Base-by-base conservation (phyloP, 208 protist species). In the Lotmaria passim region DNA sequence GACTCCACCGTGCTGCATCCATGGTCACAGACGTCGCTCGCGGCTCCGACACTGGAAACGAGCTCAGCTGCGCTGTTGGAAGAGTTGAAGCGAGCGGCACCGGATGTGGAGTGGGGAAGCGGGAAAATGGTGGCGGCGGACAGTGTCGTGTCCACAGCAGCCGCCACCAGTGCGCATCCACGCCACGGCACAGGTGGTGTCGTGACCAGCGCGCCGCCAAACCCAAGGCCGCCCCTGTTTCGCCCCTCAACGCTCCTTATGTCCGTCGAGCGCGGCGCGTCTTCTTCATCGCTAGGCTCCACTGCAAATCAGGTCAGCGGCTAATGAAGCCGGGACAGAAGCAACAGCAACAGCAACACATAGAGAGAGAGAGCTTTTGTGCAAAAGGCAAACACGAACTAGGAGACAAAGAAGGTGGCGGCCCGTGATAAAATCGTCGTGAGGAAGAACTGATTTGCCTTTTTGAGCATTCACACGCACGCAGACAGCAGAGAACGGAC, bases 221-320 rank as follows among this genome's bases (percentile, higher is more conserved):
- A 64, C 17, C 6, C 58, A 30, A 44, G 11, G 50, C 52, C 47
- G 59, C 57, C 74, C 10, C 43, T 72, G 14, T 72, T 79, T 57
- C 80, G 75, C 21, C 80, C 80, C 2, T 85, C 80, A 26, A 61
- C 70, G 19, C 50, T 85, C 12, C 68, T 85, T n/a, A n/a, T 53
- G 1, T 81, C 80, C 2, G 48, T 82, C 5, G 80, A 78, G 24
- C 59, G 75, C 17, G 44, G 70, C 4, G 51, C 70, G 3, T 59
- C 70, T 5, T 65, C 46, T 0, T 57, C 70, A 15, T 64, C 70
- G 4, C 48, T 55, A 0, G 33, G 41, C 55, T 61, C 55, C 11
- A 47, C 53, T 15, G 55, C 24, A 28, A 56, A 55, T 39, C 28
- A 38, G n/a, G 31, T 17, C 0, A 10, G 11, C 3, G 33, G 19